Base-by-base conservation (phyloP, 306 rosid genomes). In the Comarum palustre region DNA sequence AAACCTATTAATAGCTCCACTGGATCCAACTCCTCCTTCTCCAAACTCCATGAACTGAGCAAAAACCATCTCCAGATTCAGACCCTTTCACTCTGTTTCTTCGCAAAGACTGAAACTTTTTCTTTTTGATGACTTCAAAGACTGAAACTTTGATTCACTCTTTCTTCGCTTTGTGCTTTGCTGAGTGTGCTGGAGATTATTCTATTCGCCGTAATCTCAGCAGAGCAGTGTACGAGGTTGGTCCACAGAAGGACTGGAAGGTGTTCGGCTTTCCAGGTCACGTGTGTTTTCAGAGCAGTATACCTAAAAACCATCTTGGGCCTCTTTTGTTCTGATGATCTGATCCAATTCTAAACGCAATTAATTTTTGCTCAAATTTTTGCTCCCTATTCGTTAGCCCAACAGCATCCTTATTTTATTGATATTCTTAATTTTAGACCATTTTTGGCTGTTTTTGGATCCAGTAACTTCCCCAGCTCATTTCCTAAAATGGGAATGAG, bases 1-100 rank as follows among this genome's bases (percentile, higher is more conserved):
- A 81, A 81, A 84, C 66, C 61, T 42, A 32, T 54, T 61, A 29
- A 29, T 63, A 69, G 78, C 81, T 14, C 25, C 31, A 67, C 58
- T 68, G 38, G 82, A 81, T 48, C 52, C 66, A 20, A 51, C 51
- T 7, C 38, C 69, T 8, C 55, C 69, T 5, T n/a, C 59, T 60
- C 52, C 65, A 77, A 15, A 52, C 20, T 54, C 48, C 73, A 36
- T 25, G 54, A 66, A 75, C 27, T 68, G 57, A 34, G 58, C 42
- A 1, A 81, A 68, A 29, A 34, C 73, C 68, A 63, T 27, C 20
- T 51, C 73, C 76, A 73, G 45, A 13, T 52, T 22, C 74, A 17
- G n/a, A 71, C 46, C 62, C 36, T 69, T 69, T 10, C 27, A 29
- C 2, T 19, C 54, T 24, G 36, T 25, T 59, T 32, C 16, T 62